Base-by-base conservation (phyloP, 2,329 filamentous ascomycete genomes). In the Aspergillus hiratsukae region DNA sequence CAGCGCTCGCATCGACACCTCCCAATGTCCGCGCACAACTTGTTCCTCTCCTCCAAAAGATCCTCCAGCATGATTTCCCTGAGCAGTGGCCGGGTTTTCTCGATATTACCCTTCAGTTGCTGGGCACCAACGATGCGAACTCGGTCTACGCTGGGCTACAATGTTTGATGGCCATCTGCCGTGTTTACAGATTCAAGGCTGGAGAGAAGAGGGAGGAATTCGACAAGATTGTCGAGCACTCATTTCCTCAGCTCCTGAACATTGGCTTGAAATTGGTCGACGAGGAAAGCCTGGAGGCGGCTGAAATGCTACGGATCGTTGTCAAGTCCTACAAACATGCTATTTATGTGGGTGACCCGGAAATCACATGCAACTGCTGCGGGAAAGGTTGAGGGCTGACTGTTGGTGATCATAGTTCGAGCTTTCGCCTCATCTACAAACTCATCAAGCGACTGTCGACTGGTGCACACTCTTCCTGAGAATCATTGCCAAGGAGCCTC, bases 291-390 rank as follows among this genome's bases (percentile, higher is more conserved):
- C 81, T 95, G 65, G 94, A 99, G 76, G 94, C 93, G 19, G 93
- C 90, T 58, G 94, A 97, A 78, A 97, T 99, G 89, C 81, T 99
- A 65, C 89, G 95, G 71, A 87, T 95, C 57, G 90, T 95, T 54
- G 83, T 99, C 69, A 99, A 99, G 80, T 88, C 91, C 40, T 99
- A 96, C 78, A 99, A 99, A 79, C 93, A 99, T 78, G 92, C 94
- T 49, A 96, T 95, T 68, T 99, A 95, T 82, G 90, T 96, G 79
- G 69, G 87, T 80, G 57, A 45, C 37, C 28, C 51, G 45, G 25
- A 17, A 23, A 27, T 41, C 49, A 37, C 25, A 31, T 10, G 8
- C 7, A 8, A 23, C 2, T 25, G 40, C 19, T 27, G 17, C 29
- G 29, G 27, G 28, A 57, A 51, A 25, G 14, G 27, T 19, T 50